Evolutionary conservation across 169 alveolate species (phyloP).

Genomic region (Haemoproteus tartakovskyi): DNA sequence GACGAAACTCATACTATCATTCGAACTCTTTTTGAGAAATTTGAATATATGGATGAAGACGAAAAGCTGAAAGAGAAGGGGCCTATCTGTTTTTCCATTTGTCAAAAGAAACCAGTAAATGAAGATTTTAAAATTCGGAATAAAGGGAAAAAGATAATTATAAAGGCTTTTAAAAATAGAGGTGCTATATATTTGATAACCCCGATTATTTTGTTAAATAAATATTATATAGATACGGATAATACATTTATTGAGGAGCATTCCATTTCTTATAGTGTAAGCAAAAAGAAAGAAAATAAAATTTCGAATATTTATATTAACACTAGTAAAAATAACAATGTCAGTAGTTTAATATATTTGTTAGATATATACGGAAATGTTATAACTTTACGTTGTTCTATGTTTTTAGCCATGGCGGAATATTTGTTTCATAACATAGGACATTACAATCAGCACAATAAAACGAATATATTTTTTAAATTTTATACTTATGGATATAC

Average conservation of each 20-base stretch:
- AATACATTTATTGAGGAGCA: slow-evolving; percentile 28
- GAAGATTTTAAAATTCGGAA: slow-evolving; percentile 26
- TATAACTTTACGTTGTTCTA: slow-evolving; percentile 24
- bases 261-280: neutral
- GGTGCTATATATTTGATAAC: slow-evolving; percentile 67
- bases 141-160: slow-evolving; percentile 33
- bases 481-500: slow-evolving; percentile 52
- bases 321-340: slow-evolving; percentile 12
- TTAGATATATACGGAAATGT: slow-evolving; percentile 49
- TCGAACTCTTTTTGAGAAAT: slow-evolving; percentile 69
- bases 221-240: slow-evolving; percentile 65
- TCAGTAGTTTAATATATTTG: slow-evolving; percentile 17
- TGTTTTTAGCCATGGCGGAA: slow-evolving; percentile 44
- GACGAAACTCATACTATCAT: slow-evolving; percentile 74
- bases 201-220: slow-evolving; percentile 53
- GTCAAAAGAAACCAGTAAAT: too few relatives aligned
- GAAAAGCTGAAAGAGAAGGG: slow-evolving; percentile 26
- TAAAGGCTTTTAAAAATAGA: slow-evolving; percentile 10
- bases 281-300: slow-evolving; percentile 41
- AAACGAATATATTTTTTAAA: slow-evolving; percentile 13
- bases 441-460: slow-evolving; percentile 32
- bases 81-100: too few relatives aligned
- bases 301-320: slow-evolving; percentile 19
- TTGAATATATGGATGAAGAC: slow-evolving; percentile 32
- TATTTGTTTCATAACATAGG: slow-evolving; percentile 38